Base-by-base conservation (phyloP, 2,329 filamentous ascomycete species). In the Lithohypha guttulata region DNA sequence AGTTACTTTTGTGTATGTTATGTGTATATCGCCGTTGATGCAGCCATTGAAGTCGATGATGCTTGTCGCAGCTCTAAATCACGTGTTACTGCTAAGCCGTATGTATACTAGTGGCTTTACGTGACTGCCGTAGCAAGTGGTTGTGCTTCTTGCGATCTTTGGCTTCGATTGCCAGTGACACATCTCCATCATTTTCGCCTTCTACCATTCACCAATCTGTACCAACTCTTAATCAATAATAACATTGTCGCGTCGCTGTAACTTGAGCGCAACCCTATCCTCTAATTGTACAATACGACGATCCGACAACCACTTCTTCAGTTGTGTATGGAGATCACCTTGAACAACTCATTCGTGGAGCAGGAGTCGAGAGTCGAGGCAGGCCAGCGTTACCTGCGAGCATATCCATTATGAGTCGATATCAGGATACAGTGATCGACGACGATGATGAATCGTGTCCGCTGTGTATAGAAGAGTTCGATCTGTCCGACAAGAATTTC, bases 381-480 rank as follows among this genome's bases (percentile, higher is more conserved):
- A 47, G 48, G 48, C 46, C 46, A 35, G 33, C 19, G 23, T 30
- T 23, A 18, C 45, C 43, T 47, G 47, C 41, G 47, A 46, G 52
- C 40, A 42, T 46, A 48, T 48, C 51, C 44, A 44, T 46, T 42
- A 67, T 67, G 64, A 63, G 53, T 55, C 58, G 61, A 47, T 59
- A 57, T 53, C 61, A 65, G 41, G 64, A 67, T 49, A 64, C 62
- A 15, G 62, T 67, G 59, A 67, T 67, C 50, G 64, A 67, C 44
- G 64, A 67, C 49, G 64, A 67, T 44, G 64, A 67, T 49, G 64
- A 67, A 52, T 62, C 61, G 42, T 67, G 64, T 63, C 91, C 91
- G 52, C 81, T 98, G 48, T 98, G 91, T 60, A 93, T 98, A 58
- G 91, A 98, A 66, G 93, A 98, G 68, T 93, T 98, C 58, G 93